phyloP scores from a whole-genome alignment of 2,329 filamentous ascomycete species.

The Fusarium equiseti region DNA sequence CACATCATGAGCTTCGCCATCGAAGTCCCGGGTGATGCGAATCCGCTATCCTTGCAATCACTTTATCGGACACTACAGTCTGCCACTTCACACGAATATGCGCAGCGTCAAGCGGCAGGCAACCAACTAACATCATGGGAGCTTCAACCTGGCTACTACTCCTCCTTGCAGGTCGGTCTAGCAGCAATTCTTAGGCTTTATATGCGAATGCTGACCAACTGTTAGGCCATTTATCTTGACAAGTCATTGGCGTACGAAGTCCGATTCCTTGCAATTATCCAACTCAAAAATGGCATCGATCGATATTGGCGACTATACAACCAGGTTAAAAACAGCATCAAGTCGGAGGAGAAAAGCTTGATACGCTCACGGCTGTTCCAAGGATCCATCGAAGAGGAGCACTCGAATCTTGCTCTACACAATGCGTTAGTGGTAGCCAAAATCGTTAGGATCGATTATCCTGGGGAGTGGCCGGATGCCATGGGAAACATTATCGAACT shows the following conservation, averaged over 20 bases:
- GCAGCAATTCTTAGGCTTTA: background rate
- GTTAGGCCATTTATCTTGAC: conserved; percentile 83
- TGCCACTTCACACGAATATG: conserved; percentile 72
- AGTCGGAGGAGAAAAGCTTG: conserved; percentile 78
- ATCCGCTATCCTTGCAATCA: conserved; percentile 72
- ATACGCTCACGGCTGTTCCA: conserved; percentile 83
- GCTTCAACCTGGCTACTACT: conserved; percentile 73
- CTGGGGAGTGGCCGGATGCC: conserved; percentile 81
- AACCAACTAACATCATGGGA: conserved; percentile 82
- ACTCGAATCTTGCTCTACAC: conserved; percentile 82
- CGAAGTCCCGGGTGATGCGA: conserved; percentile 86
- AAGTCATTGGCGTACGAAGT: conserved; percentile 79
- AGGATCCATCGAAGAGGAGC: conserved; percentile 81
- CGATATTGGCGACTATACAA: conserved; percentile 85
- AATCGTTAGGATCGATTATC: conserved; percentile 89
- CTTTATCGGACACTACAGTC: conserved; percentile 74
- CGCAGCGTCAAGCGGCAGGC: conserved; percentile 74
- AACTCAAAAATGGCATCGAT: conserved; percentile 96
- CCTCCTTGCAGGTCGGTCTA: conserved; percentile 71
- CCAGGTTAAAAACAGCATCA: conserved; percentile 70
- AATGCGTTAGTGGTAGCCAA: conserved; percentile 91
- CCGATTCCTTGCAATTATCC: conserved; percentile 90
- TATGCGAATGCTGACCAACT: conserved; percentile 24
- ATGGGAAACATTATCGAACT: conserved; percentile 71
- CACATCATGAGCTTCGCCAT: conserved; percentile 75